Evolutionary conservation across 225 moss, liverwort and hornwort genomes (phyloP).

Genomic region (Straminergon stramineum): DNA sequence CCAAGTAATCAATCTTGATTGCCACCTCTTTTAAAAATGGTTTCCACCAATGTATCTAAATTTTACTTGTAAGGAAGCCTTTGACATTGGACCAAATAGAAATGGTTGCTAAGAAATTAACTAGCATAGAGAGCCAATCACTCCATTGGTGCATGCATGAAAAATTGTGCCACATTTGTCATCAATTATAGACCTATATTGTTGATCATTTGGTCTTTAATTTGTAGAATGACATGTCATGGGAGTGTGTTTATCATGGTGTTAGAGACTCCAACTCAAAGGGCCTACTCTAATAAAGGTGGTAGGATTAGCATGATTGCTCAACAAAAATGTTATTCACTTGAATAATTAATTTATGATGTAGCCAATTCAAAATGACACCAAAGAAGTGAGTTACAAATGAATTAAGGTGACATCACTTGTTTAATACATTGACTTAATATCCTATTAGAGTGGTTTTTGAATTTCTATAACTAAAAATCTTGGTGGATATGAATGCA

Average conservation of each 20-base stretch:
- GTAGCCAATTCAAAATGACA: no score
- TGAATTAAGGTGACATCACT: background rate
- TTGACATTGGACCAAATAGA: background rate
- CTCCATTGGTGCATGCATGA: background rate
- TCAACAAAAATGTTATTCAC: background rate
- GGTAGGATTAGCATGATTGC: background rate
- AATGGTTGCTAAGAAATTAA: background rate
- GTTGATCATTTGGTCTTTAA: no score
- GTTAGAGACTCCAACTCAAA: background rate
- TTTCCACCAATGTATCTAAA: fast-evolving
- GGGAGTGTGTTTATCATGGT: background rate
- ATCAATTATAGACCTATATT: background rate
- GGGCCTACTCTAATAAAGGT: background rate
- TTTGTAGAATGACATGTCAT: background rate
- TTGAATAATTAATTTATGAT: background rate
- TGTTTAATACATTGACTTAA: background rate
- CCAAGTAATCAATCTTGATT: background rate
- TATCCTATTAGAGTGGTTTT: background rate
- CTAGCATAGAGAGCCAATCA: background rate
- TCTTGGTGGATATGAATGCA: background rate
- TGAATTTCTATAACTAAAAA: background rate
- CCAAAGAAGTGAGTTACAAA: background rate
- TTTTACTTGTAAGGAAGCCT: background rate
- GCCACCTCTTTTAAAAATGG: background rate
- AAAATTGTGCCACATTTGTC: background rate